A percentile compares a stretch with the other conserved stretches of the same genome.
These are phyloP conservation scores for Globisporangium apiculatum DNA, from an alignment of 352 stramenopile genomes.

Conservation along the genomic window DNA sequence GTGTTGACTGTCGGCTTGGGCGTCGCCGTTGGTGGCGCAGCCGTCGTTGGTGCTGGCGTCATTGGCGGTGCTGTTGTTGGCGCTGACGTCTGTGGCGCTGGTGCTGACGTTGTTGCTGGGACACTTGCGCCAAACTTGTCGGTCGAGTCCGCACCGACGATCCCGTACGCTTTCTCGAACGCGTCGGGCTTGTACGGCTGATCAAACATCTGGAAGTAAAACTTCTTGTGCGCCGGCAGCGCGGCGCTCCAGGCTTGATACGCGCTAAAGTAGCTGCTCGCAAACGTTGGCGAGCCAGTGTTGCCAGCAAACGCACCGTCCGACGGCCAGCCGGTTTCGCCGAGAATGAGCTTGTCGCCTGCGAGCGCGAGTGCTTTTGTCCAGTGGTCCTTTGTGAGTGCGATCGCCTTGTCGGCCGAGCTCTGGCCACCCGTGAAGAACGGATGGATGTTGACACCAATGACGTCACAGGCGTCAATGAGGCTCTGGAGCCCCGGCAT, in stretches of 20 bases:
- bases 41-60: constrained; percentile 7
- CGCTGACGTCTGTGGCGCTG: constrained; percentile 6
- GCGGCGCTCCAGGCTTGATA: constrained; percentile 53
- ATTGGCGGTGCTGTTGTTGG: constrained; percentile 1
- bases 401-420: constrained; percentile 24
- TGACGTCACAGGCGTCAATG: constrained; percentile 29
- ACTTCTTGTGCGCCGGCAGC: constrained; percentile 40
- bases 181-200: constrained; percentile 27
- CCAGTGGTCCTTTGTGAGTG: constrained; percentile 43
- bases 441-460: constrained; percentile 54
- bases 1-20: neutral
- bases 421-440: constrained; percentile 42
- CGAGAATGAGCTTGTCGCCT: constrained; percentile 43
- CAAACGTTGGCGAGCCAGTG: constrained; percentile 23
- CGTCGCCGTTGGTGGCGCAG: constrained; percentile 4
- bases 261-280: constrained; percentile 40
- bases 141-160: constrained; percentile 32
- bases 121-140: constrained; percentile 43
- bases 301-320: constrained; percentile 26
- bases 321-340: constrained; percentile 49
- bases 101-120: constrained; percentile 7
- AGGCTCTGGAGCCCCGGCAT: constrained; percentile 32
- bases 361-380: constrained; percentile 25
- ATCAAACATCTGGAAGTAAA: constrained; percentile 81
- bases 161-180: constrained; percentile 49